phyloP scores from a whole-genome alignment of 768 basidiomycete species.

The Macrolepiota dolichaula region DNA sequence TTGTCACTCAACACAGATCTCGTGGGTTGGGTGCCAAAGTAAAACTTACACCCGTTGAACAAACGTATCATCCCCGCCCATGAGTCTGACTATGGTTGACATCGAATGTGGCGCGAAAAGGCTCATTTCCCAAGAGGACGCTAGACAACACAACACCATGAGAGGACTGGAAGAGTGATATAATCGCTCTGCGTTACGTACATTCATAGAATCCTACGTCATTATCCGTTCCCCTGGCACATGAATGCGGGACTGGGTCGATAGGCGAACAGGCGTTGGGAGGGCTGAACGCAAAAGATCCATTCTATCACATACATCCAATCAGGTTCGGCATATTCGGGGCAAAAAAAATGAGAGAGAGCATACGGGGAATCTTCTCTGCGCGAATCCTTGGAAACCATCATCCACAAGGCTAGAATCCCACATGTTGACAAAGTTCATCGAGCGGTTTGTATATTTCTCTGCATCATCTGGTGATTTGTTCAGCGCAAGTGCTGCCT shows the following conservation, averaged over 20 bases:
- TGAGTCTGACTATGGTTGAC: slow-evolving; percentile 40
- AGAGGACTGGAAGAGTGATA: background rate
- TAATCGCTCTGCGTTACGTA: slow-evolving; percentile 21
- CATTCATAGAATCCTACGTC: slow-evolving; percentile 53
- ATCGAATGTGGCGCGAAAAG: slow-evolving; percentile 52
- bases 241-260: slow-evolving; percentile 43
- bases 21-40: too few relatives aligned
- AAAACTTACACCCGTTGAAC: slow-evolving; percentile 36
- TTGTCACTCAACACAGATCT: background rate
- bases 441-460: slow-evolving; percentile 45
- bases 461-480: slow-evolving; percentile 35
- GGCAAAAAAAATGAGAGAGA: background rate
- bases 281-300: slow-evolving; percentile 46
- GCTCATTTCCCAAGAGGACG: slow-evolving; percentile 53
- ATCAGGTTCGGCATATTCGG: background rate
- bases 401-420: slow-evolving; percentile 40
- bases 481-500: slow-evolving; percentile 39
- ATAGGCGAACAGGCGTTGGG: slow-evolving; percentile 49
- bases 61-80: slow-evolving; percentile 44
- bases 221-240: slow-evolving; percentile 46
- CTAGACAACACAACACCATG: slow-evolving; percentile 19
- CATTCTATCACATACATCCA: slow-evolving; percentile 32
- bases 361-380: slow-evolving; percentile 39
- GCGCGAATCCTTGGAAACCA: slow-evolving; percentile 46
- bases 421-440: slow-evolving; percentile 53